Base-by-base conservation (phyloP, 2,329 filamentous ascomycete species). In the Calonectria ilicicola region DNA sequence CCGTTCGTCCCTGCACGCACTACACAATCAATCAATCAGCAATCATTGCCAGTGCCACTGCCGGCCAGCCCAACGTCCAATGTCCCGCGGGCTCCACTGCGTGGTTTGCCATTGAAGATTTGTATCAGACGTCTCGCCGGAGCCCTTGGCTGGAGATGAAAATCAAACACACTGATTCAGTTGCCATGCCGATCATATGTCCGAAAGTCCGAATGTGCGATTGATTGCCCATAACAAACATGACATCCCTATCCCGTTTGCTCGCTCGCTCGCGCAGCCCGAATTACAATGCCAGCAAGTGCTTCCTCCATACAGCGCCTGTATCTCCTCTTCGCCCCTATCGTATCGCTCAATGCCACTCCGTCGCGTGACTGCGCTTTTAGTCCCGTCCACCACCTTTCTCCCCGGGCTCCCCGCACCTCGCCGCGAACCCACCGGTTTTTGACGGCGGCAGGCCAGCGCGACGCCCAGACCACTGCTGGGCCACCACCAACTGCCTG, bases 131-230 rank as follows among this genome's bases (percentile, higher is more conserved):
- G 29, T 56, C 12, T 58, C 53, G 19, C 29, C n/a, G 29, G 7
- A 35, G 32, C 51, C n/a, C n/a, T 58, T 58, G 32, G 12, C 21
- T 58, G 53, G 4, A 38, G 29, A 38, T n/a, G 35, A 58, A 58
- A 58, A 38, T 58, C 53, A 38, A 38, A 58, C 53, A 58, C 19
- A 23, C 53, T 58, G 53, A 58, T 58, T 58, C 53, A 58, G 21
- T 6, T 23, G 32, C 53, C 5, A n/a, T 38, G 32, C n/a, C 53
- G 53, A 58, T 58, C 53, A 14, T 58, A 58, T 23, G 5, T 58
- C 53, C 53, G 53, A 58, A 58, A 17, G 53, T 35, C 53, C 53
- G 35, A 32, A 10, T 9, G 9, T 7, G 29, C 51, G 5, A 32
- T n/a, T n/a, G n/a, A 32, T 32, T 32, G 29, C 29, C 2, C 29